These are phyloP conservation scores for Tylopilus sp. DNA, from an alignment of 1,284 basidiomycete species.

Conservation along the genomic window DNA sequence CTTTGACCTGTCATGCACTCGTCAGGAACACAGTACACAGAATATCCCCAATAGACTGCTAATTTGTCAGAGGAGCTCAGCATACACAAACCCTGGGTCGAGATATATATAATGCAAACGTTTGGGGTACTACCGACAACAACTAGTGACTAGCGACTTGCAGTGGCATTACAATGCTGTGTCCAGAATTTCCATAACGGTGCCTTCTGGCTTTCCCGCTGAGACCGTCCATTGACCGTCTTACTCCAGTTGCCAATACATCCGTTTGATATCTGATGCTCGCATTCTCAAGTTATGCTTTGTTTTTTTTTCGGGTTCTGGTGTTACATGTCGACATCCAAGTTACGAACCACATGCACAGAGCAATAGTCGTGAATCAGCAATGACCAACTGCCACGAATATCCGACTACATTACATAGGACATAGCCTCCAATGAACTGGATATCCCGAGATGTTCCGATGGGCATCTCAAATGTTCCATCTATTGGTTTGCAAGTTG, in stretches of 20 bases:
- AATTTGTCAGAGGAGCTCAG: background rate
- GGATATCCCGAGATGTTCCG: background rate
- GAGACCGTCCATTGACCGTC: too few species aligned
- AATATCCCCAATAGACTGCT: background rate
- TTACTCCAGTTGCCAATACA: background rate
- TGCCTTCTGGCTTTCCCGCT: background rate
- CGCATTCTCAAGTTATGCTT: background rate
- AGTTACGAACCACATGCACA: background rate
- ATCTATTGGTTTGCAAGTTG: conserved; percentile 2
- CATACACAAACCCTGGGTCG: too few species aligned
- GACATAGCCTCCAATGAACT: background rate
- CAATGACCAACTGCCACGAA: background rate
- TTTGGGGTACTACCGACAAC: too few species aligned
- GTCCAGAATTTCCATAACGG: background rate
- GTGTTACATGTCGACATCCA: background rate
- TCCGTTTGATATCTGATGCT: background rate
- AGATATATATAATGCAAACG: too few species aligned
- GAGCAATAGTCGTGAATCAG: too few species aligned
- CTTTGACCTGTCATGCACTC: background rate
- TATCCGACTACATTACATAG: background rate
- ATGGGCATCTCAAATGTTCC: conserved; percentile 2
- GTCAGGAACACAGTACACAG: too few species aligned
- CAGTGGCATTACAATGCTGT: too few species aligned
- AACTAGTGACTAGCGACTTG: too few species aligned
- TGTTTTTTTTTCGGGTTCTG: background rate